Evolutionary conservation across 805 yeast genomes (phyloP).

Genomic region (Torulaspora maleeae): DNA sequence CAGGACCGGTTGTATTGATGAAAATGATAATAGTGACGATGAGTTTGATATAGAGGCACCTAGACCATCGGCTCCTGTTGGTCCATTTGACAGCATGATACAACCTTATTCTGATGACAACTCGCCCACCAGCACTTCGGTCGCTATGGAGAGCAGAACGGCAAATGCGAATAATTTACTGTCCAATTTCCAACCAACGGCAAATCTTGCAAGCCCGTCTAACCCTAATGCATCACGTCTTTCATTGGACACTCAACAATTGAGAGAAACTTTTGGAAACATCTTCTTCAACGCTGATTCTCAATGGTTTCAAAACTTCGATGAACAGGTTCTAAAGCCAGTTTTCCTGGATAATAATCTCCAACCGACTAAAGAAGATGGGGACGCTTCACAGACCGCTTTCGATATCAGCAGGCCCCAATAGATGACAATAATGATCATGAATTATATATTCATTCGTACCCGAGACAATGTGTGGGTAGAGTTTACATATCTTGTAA

Average conservation of each 20-base stretch:
- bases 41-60: slow-evolving; percentile 91
- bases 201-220: slow-evolving; percentile 3
- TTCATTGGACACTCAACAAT: slow-evolving; percentile 17
- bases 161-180: slow-evolving; percentile 1
- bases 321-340: slow-evolving; percentile 89
- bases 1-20: slow-evolving; percentile 84
- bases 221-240: slow-evolving; percentile 9
- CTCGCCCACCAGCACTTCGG: slow-evolving; percentile 13
- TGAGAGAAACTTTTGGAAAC: slow-evolving; percentile 22
- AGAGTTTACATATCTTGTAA: slow-evolving; percentile 2
- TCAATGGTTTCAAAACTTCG: slow-evolving; percentile 89
- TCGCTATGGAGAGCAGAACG: slow-evolving; percentile 3
- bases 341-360: slow-evolving; percentile 63
- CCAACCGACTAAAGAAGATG: slow-evolving; percentile 9
- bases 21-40: slow-evolving; percentile 74
- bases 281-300: slow-evolving; percentile 40
- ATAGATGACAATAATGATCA: background rate
- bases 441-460: background rate
- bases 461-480: background rate
- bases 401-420: slow-evolving; percentile 1
- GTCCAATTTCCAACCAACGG: slow-evolving; percentile 10
- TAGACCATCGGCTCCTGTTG: slow-evolving; percentile 17
- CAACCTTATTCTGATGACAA: slow-evolving; percentile 32
- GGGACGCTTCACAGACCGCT: slow-evolving; percentile 4
- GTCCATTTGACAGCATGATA: slow-evolving; percentile 10